These are phyloP conservation scores for Paxillus involutus DNA, from an alignment of 768 basidiomycete species.

Conservation along the genomic window DNA sequence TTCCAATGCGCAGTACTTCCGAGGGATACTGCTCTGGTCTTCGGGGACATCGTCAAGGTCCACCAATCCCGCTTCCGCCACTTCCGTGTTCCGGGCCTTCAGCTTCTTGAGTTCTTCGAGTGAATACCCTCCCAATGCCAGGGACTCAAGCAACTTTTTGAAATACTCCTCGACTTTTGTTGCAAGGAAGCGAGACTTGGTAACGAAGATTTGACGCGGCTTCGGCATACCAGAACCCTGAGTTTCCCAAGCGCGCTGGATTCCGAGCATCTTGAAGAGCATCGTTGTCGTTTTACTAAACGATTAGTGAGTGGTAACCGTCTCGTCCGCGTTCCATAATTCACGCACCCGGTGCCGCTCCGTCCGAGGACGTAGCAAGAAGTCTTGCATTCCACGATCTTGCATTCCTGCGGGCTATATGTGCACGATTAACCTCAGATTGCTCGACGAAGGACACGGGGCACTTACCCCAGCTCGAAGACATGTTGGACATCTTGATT, in stretches of 20 bases:
- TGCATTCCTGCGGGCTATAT: constrained; percentile 45
- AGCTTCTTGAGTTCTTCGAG: constrained; percentile 38
- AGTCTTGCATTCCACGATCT: constrained; percentile 55
- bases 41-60: constrained; percentile 39
- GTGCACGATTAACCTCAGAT: constrained; percentile 7
- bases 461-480: constrained; percentile 25
- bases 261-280: constrained; percentile 72
- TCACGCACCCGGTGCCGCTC: constrained; percentile 68
- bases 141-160: constrained; percentile 45
- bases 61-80: constrained; percentile 29
- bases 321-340: neutral
- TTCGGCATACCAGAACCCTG: constrained; percentile 34
- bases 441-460: neutral
- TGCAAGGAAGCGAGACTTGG: constrained; percentile 65
- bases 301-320: neutral
- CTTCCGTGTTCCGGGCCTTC: constrained; percentile 16
- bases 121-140: constrained; percentile 36
- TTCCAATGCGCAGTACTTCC: constrained; percentile 51
- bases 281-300: constrained; percentile 74
- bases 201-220: constrained; percentile 71
- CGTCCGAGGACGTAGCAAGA: constrained; percentile 70
- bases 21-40: constrained; percentile 35
- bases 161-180: constrained; percentile 74
- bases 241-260: constrained; percentile 55
- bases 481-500: constrained; percentile 26